Percentiles rank a stretch among this genome's conserved stretches.
These are phyloP conservation scores for Xerocomellus intermedius DNA, from an alignment of 768 basidiomycete species.

Conservation along the genomic window DNA sequence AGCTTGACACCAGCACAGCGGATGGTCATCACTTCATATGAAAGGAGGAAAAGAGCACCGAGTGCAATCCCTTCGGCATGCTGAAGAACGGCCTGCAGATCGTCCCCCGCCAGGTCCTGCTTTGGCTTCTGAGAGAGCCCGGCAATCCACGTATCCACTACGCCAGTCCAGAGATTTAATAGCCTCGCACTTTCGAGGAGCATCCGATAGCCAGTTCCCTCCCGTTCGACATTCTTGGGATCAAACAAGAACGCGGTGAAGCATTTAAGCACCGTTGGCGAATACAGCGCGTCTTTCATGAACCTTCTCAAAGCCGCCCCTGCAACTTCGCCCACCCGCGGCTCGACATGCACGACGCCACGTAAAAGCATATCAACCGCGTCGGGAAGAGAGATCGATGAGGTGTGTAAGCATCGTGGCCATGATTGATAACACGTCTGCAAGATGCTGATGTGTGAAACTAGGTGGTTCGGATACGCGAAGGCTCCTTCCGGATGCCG, in stretches of 20 bases:
- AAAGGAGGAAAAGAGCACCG: conserved; percentile 72
- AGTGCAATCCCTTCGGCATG: conserved; percentile 65
- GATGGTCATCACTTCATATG: conserved; percentile 51
- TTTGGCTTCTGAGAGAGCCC: conserved; percentile 42
- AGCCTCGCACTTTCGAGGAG: conserved; percentile 66
- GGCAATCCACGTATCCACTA: conserved; percentile 69
- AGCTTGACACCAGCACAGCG: conserved; percentile 63
- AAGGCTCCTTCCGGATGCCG: conserved; percentile 63
- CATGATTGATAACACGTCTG: conserved; percentile 79
- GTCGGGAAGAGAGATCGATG: conserved; percentile 50
- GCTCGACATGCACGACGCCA: conserved; percentile 85
- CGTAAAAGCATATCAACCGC: conserved; percentile 77
- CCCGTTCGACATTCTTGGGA: conserved; percentile 58
- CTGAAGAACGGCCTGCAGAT: conserved; percentile 41
- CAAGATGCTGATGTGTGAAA: conserved; percentile 67
- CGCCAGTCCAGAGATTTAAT: conserved; percentile 67
- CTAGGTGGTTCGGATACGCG: conserved; percentile 62
- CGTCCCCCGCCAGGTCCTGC: conserved; percentile 40
- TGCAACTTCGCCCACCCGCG: conserved; percentile 66
- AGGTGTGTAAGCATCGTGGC: conserved; percentile 73
- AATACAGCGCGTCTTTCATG: conserved; percentile 57
- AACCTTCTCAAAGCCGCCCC: conserved; percentile 68
- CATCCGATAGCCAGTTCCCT: conserved; percentile 60
- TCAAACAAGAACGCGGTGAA: conserved; percentile 76
- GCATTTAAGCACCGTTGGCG: conserved; percentile 56